Percentiles rank a stretch among this genome's conserved stretches.
Conservation (phyloP, 495 filamentous ascomycete genomes). For the Penicillium goetzii region DNA sequence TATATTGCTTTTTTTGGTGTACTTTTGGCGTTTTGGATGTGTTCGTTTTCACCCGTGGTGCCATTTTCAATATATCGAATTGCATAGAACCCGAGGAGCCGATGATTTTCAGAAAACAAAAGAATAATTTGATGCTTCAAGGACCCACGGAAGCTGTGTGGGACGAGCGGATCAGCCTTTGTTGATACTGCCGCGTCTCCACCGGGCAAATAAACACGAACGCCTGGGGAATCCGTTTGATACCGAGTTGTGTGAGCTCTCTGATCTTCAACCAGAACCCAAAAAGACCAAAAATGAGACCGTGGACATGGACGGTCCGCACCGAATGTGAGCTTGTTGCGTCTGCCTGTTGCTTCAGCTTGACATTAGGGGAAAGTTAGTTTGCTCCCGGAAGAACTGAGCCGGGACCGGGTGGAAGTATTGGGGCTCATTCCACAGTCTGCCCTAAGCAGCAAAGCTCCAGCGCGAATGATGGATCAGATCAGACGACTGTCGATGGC, state of each 20-base stretch:
- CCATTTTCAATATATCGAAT: conserved; percentile 16
- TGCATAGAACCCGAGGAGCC: conserved; percentile 18
- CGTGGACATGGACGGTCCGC: conserved; percentile 1
- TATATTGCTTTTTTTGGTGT: conserved; percentile 24
- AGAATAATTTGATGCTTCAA: neutral
- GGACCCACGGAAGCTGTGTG: conserved; percentile 22
- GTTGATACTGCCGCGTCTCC: conserved; percentile 6
- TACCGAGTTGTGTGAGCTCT: no score
- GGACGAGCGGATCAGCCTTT: conserved; percentile 25
- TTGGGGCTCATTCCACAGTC: conserved; percentile 2
- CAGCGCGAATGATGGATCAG: conserved; percentile 22
- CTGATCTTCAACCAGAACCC: neutral
- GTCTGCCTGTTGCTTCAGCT: conserved; percentile 2
- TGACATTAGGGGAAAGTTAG: neutral
- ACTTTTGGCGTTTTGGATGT: conserved; percentile 29
- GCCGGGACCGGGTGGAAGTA: neutral
- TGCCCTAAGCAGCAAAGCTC: neutral
- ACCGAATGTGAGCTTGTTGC: neutral
- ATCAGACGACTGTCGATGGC: conserved; percentile 11
- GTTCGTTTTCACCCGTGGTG: conserved; percentile 13
- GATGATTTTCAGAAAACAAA: conserved; percentile 9
- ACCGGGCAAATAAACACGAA: neutral
- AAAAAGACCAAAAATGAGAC: neutral
- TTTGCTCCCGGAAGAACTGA: neutral
- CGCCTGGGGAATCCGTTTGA: conserved; percentile 4